Conservation (phyloP, 805 yeast species). For the Candida khao-thaluensis region DNA sequence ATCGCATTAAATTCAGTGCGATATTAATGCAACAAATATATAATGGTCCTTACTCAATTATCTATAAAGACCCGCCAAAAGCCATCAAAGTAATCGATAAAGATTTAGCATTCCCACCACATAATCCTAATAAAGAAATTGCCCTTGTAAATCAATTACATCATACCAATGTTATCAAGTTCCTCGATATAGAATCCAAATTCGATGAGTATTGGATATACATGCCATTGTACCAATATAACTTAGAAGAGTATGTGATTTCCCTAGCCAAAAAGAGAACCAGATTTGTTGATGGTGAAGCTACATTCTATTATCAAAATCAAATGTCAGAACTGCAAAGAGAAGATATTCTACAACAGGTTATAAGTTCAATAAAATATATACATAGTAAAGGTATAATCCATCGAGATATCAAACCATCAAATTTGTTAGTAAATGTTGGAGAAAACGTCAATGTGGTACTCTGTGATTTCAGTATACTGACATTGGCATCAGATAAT, state of each 20-base stretch:
- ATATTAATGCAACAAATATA: slow-evolving; percentile 19
- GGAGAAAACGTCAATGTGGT: slow-evolving; percentile 25
- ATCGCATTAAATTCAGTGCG: not conserved
- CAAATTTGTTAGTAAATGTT: slow-evolving; percentile 30
- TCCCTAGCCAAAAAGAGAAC: slow-evolving; percentile 21
- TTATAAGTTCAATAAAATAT: slow-evolving; percentile 25
- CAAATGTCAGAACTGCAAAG: slow-evolving; percentile 15
- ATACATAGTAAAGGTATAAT: slow-evolving; percentile 35
- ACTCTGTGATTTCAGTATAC: slow-evolving; percentile 67
- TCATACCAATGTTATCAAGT: slow-evolving; percentile 17
- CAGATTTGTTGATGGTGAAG: slow-evolving; percentile 19
- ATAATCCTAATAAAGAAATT: slow-evolving; percentile 33
- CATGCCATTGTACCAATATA: slow-evolving; percentile 29
- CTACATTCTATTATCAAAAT: slow-evolving; percentile 16
- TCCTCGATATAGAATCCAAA: slow-evolving; percentile 20
- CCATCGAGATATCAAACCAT: slow-evolving; percentile 43
- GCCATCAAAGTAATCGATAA: slow-evolving; percentile 40
- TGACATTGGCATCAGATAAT: slow-evolving; percentile 2
- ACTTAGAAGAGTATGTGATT: slow-evolving; percentile 24
- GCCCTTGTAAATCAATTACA: slow-evolving; percentile 23
- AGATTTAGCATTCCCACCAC: slow-evolving; percentile 38
- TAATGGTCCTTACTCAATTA: slow-evolving; percentile 35
- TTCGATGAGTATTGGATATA: slow-evolving; percentile 36
- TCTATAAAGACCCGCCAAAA: slow-evolving; percentile 26
- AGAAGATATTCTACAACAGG: slow-evolving; percentile 16